These are phyloP conservation scores for Capronia coronata DNA, from an alignment of 2,329 filamentous ascomycete genomes.

Conservation along the genomic window DNA sequence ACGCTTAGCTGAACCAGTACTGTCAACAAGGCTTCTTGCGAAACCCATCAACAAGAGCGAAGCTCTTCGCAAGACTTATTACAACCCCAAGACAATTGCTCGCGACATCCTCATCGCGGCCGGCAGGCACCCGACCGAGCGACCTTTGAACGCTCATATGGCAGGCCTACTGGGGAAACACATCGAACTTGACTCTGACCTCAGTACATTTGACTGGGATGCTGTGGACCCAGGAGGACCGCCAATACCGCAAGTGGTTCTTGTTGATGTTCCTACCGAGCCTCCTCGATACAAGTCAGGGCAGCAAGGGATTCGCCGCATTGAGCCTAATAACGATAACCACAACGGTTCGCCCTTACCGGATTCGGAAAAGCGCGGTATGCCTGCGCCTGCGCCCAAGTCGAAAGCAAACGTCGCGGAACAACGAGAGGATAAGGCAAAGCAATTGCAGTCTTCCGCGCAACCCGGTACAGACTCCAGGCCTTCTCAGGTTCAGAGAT, in stretches of 20 bases:
- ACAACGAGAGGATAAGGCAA: not conserved
- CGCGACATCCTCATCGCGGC: constrained; percentile 57
- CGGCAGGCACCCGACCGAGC: constrained; percentile 55
- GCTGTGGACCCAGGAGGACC: constrained; percentile 53
- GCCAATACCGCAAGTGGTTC: constrained; percentile 30
- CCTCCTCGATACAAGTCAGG: constrained; percentile 27
- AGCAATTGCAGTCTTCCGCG: not conserved
- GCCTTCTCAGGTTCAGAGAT: not conserved
- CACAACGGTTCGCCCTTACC: constrained; percentile 14
- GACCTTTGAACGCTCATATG: constrained; percentile 55
- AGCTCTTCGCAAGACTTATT: constrained; percentile 43
- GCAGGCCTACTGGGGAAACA: constrained; percentile 42
- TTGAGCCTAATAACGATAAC: not conserved
- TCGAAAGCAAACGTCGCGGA: not conserved
- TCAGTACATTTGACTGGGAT: constrained; percentile 57
- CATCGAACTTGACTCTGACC: constrained; percentile 43
- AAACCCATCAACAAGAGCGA: constrained; percentile 39
- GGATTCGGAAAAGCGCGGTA: constrained; percentile 18
- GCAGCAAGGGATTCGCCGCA: constrained; percentile 7
- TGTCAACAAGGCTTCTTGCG: constrained; percentile 32
- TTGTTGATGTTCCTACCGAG: constrained; percentile 27
- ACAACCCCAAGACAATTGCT: constrained; percentile 57
- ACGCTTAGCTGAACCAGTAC: not conserved
- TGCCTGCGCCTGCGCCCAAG: not conserved
- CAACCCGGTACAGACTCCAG: not conserved